phyloP scores from a whole-genome alignment of 306 rosid species.

The Datisca glomerata region DNA sequence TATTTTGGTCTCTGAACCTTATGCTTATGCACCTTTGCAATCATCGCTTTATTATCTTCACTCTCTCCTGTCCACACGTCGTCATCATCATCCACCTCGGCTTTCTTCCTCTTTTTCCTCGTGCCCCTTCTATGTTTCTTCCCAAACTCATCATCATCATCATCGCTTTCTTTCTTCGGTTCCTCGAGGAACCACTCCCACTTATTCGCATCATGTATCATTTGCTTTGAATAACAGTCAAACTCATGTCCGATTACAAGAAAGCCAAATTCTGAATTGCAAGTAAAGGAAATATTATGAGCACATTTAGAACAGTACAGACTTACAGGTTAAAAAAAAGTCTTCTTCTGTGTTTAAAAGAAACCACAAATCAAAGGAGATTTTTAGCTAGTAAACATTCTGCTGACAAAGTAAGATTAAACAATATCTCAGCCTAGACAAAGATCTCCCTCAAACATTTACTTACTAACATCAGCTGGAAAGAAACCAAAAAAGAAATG shows the following conservation, averaged over 20 bases:
- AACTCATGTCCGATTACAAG: slow-evolving; percentile 57
- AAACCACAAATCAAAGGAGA: no score
- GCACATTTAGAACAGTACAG: slow-evolving; percentile 1
- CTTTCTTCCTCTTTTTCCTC: slow-evolving; percentile 35
- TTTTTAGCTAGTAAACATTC: no score
- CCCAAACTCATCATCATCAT: slow-evolving; percentile 17
- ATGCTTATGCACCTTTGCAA: slow-evolving; percentile 21
- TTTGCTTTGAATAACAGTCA: no score
- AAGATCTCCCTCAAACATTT: no score
- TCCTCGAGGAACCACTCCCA: slow-evolving; percentile 94
- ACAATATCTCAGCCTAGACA: no score
- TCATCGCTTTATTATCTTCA: slow-evolving; percentile 36
- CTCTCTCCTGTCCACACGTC: slow-evolving; percentile 63
- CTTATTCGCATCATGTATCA: no score
- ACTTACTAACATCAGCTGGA: no score
- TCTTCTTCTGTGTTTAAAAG: no score
- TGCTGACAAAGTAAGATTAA: no score
- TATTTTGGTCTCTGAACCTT: slow-evolving; percentile 34
- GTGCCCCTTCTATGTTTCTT: slow-evolving; percentile 13
- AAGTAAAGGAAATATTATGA: neutral
- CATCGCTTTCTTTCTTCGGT: slow-evolving; percentile 31
- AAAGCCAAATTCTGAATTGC: slow-evolving; percentile 79
- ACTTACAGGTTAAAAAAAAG: no score
- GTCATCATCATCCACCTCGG: slow-evolving; percentile 25
- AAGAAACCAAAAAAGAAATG: no score